phyloP scores from a whole-genome alignment of 108 stramenopile species.

The Pseudonitzschia pungens region DNA sequence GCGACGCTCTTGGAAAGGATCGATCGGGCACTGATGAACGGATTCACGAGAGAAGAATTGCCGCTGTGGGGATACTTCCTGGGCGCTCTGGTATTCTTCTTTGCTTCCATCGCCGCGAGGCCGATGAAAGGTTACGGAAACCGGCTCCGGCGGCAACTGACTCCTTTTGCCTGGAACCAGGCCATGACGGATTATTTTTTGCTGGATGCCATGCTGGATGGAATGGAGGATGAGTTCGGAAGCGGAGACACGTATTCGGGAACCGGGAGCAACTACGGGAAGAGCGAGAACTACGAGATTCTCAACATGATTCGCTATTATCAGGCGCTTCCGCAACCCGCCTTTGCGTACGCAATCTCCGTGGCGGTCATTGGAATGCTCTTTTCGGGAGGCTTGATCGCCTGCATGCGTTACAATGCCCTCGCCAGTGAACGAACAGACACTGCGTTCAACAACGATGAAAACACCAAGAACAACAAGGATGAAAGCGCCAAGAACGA shows the following conservation, averaged over 20 bases:
- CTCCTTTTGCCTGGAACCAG: not conserved
- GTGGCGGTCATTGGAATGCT: not conserved
- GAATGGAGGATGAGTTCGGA: no score
- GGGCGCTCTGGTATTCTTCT: not conserved
- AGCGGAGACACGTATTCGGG: no score
- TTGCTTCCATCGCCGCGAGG: not conserved
- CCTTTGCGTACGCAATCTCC: not conserved
- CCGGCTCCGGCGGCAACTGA: not conserved
- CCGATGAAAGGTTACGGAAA: not conserved
- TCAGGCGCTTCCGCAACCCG: not conserved
- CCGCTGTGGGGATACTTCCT: not conserved
- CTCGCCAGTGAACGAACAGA: no score
- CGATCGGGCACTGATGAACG: not conserved
- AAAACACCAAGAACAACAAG: no score
- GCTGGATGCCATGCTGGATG: no score
- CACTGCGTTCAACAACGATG: no score
- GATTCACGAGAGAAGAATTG: slow-evolving; percentile 4
- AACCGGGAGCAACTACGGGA: not conserved
- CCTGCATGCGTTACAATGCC: not conserved
- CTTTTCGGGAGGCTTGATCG: not conserved
- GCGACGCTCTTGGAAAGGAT: not conserved
- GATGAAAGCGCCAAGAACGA: no score
- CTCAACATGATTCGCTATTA: not conserved
- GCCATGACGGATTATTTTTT: no score
- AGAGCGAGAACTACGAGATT: not conserved